Conservation (phyloP, 225 moss, liverwort and hornwort species). For the Bryoerythrophyllum caledonicum region DNA sequence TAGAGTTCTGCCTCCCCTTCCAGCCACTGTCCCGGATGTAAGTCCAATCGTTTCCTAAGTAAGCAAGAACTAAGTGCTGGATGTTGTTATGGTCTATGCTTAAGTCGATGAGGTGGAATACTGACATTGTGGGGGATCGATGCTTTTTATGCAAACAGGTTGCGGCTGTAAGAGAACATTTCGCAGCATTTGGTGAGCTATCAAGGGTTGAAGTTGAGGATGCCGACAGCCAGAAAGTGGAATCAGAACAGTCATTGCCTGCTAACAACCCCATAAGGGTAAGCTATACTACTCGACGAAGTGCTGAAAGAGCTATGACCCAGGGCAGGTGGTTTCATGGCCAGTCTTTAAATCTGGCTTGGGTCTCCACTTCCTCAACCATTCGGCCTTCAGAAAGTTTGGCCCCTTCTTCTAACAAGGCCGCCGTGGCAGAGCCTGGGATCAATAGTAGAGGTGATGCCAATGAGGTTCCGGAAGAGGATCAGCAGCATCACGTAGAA, state of each 20-base stretch:
- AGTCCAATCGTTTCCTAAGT: conserved; percentile 28
- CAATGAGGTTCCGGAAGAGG: conserved; percentile 35
- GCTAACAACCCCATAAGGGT: conserved; percentile 54
- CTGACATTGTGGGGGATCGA: no score
- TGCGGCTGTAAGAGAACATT: conserved; percentile 76
- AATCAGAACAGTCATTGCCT: conserved; percentile 47
- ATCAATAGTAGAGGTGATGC: conserved; percentile 32
- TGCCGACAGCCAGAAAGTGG: conserved; percentile 52
- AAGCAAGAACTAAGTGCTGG: not conserved
- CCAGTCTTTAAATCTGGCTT: conserved; percentile 72
- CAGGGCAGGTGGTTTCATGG: conserved; percentile 96
- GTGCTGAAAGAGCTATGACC: conserved; percentile 83
- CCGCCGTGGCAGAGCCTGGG: conserved; percentile 33
- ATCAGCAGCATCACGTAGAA: conserved; percentile 33
- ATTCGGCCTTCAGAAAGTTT: conserved; percentile 47
- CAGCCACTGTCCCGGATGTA: conserved; percentile 70
- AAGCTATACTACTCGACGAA: conserved; percentile 73
- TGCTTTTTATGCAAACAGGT: conserved; percentile 49
- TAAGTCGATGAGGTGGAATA: conserved; percentile 10
- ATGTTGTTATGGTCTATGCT: not conserved
- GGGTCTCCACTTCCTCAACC: conserved; percentile 57
- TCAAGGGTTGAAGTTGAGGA: conserved; percentile 79
- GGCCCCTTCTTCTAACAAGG: conserved; percentile 30
- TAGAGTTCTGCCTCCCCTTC: conserved; percentile 83
- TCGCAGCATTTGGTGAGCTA: conserved; percentile 82